phyloP scores from a whole-genome alignment of 2,329 filamentous ascomycete species.

The Davidsoniella virescens region DNA sequence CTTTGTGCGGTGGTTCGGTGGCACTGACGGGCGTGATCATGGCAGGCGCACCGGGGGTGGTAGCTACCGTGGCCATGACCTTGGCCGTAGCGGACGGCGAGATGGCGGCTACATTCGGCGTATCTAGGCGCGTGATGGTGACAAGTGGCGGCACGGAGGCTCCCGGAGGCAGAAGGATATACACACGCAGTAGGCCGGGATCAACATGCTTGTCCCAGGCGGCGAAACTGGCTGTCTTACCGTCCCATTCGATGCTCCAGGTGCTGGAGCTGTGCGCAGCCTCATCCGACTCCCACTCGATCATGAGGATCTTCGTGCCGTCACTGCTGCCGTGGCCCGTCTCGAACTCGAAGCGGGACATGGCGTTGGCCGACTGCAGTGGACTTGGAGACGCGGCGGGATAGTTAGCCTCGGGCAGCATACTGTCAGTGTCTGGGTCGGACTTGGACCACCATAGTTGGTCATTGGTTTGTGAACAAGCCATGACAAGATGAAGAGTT shows the following conservation, averaged over 20 bases:
- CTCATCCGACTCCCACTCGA: slow-evolving; percentile 54
- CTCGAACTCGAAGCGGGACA: slow-evolving; percentile 70
- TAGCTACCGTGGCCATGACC: slow-evolving; percentile 1
- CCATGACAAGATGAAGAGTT: not conserved
- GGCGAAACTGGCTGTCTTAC: slow-evolving; percentile 42
- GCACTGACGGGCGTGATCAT: slow-evolving; percentile 11
- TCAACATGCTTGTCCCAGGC: slow-evolving; percentile 29
- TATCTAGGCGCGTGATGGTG: slow-evolving; percentile 36
- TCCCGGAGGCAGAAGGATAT: slow-evolving; percentile 64
- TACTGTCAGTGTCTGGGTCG: slow-evolving; percentile 8
- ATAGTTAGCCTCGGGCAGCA: not conserved
- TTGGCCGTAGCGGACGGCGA: not conserved
- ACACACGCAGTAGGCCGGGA: slow-evolving; percentile 42
- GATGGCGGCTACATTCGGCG: slow-evolving; percentile 9
- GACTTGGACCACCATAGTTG: not conserved
- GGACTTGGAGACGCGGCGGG: slow-evolving; percentile 3
- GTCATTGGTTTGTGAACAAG: not conserved
- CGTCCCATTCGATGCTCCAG: slow-evolving; percentile 75
- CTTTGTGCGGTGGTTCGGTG: slow-evolving; percentile 17
- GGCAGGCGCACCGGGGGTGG: slow-evolving; percentile 2
- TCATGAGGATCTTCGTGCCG: slow-evolving; percentile 83
- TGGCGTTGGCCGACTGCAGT: slow-evolving; percentile 7
- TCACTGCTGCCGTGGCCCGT: slow-evolving; percentile 52
- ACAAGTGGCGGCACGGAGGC: slow-evolving; percentile 56
- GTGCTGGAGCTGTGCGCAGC: slow-evolving; percentile 10